These are phyloP conservation scores for Microbotryomycetes sp. DNA, from an alignment of 1,284 basidiomycete genomes.

Conservation along the genomic window DNA sequence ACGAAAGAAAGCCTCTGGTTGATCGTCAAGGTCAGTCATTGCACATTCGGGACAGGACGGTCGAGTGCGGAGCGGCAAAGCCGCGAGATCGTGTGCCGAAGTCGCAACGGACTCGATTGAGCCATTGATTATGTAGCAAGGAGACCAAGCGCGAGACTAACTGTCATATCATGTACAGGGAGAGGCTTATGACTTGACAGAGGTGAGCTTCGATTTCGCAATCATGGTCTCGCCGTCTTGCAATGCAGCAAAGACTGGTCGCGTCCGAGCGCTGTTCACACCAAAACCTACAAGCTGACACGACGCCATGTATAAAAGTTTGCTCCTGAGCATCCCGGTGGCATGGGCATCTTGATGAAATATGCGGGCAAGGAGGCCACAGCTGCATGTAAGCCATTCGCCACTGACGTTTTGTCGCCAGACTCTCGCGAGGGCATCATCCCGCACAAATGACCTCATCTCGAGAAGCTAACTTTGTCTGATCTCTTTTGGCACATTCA, in stretches of 20 bases:
- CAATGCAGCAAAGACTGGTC: constrained; percentile 43
- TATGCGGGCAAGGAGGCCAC: constrained; percentile 76
- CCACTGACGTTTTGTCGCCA: background rate
- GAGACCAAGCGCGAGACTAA: no score
- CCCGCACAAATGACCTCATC: constrained; percentile 5
- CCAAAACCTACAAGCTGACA: constrained; percentile 39
- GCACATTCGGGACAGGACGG: no score
- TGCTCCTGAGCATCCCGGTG: constrained; percentile 64
- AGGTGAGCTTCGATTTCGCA: constrained; percentile 16
- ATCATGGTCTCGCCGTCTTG: constrained; percentile 2
- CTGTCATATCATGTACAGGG: no score
- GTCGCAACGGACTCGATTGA: no score
- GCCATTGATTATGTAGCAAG: no score
- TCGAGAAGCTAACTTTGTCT: no score
- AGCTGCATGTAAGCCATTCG: constrained; percentile 6
- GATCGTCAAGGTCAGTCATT: constrained; percentile 51
- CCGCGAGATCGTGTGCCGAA: no score
- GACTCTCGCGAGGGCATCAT: background rate
- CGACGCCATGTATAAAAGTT: constrained; percentile 33
- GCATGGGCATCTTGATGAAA: constrained; percentile 65
- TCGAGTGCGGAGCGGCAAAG: no score
- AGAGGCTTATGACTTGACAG: constrained; percentile 57
- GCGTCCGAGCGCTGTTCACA: constrained; percentile 54
- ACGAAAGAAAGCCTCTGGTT: constrained; percentile 74
- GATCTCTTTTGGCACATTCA: no score